Conservation (phyloP, 1,139 yeast species). For the Diutina catenulata region DNA sequence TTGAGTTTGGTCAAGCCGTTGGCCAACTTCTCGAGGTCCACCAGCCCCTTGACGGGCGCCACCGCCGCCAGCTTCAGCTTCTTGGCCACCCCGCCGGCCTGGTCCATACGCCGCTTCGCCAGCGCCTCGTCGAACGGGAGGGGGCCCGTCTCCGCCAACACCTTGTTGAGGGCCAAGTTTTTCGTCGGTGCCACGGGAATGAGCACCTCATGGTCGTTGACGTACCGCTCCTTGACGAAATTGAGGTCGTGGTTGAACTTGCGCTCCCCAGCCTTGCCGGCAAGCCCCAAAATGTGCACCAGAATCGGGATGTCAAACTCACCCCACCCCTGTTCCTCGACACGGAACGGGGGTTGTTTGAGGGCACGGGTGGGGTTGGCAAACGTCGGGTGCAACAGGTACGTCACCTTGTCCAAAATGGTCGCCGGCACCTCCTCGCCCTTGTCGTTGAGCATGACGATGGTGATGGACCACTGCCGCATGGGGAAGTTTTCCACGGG, state of each 20-base stretch:
- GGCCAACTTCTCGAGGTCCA: conserved; percentile 85
- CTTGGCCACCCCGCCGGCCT: conserved; percentile 23
- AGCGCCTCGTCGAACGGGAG: conserved; percentile 42
- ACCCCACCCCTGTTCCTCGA: conserved; percentile 98
- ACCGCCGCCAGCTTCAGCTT: conserved; percentile 43
- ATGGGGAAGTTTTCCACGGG: conserved; percentile 92
- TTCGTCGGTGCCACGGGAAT: conserved; percentile 48
- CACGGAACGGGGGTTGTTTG: conserved; percentile 78
- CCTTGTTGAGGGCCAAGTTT: conserved; percentile 53
- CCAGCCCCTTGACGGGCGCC: conserved; percentile 52
- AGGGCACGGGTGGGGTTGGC: conserved; percentile 74
- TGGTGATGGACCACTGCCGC: conserved; percentile 83
- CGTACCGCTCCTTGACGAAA: conserved; percentile 67
- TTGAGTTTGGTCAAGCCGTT: conserved; percentile 77
- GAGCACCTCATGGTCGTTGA: conserved; percentile 62
- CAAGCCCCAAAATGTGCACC: conserved; percentile 48
- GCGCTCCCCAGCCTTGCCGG: conserved; percentile 80
- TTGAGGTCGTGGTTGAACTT: conserved; percentile 83
- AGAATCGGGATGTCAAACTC: conserved; percentile 85
- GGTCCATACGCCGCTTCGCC: conserved; percentile 14
- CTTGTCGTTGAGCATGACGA: conserved; percentile 61
- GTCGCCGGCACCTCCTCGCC: conserved; percentile 83
- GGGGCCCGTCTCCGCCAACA: conserved; percentile 72
- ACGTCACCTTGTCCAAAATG: conserved; percentile 85
- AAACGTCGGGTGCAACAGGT: conserved; percentile 91